Base-by-base conservation (phyloP, 1,284 basidiomycete species). In the Cryptococcus sp. region DNA sequence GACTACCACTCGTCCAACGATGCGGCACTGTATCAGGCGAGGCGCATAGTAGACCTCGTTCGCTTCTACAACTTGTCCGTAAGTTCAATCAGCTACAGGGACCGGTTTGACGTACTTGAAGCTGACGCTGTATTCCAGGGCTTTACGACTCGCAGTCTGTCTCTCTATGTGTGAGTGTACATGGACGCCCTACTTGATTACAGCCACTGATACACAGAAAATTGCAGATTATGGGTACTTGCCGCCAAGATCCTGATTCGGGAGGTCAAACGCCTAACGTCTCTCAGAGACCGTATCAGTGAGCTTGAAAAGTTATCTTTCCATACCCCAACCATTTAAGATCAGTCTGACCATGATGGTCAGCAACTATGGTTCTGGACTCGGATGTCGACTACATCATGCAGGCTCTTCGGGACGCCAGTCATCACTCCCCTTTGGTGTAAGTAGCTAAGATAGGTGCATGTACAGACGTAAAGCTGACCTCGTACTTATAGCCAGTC, bases 1-100 rank as follows among this genome's bases (percentile, higher is more conserved):
- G 37, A 21, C 16, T 54, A 48, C 28, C 36, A 43, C 13, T 52
- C 33, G n/a, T 44, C 50, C 8, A 64, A 64, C 42, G 56, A 57
- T 48, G 53, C 47, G 23, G 60, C 60, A 16, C 44, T 64, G 33
- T 56, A 53, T 35, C 53, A 55, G 7, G 60, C 46, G 3, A 47
- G 57, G 13, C 37, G 50, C 8, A 57, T 60, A 45, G 57, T 62
- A 1, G 62, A 61, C 39, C 44, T 57, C 11, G 54, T 61, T 15
- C 55, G 48, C 13, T 35, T 61, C 12, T 18, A 56, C 12, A 43
- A 45, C 23, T 44, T 46, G 3, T 28, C 38, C 3, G 57, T 57
- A 36, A 38, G 52, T 50, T 5, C 9, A 33, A 5, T 9, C 28
- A 9, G 28, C 28, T 33, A 33, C 5, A 33, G 28, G 28, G 28